Base-by-base conservation (phyloP, 768 basidiomycete species). In the Pleurotus salmoneostramineus region DNA sequence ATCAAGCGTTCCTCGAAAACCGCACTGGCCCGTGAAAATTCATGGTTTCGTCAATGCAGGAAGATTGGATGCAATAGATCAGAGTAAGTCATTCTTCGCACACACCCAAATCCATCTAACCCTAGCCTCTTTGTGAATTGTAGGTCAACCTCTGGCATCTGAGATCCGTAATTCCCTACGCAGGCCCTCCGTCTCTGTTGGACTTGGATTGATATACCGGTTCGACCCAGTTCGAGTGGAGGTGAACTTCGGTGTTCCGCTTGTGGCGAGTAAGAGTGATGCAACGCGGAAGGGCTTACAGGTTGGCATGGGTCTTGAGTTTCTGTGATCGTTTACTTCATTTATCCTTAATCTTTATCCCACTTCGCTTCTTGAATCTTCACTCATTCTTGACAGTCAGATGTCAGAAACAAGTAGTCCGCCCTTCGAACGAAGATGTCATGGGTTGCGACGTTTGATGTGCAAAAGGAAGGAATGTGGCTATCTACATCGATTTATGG, bases 221-320 rank as follows among this genome's bases (percentile, higher is more conserved):
- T 87, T 94, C 62, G 88, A 92, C 59, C 88, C 91, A 4, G 78
- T 93, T 15, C 79, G 95, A n/a, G 78, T 93, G 31, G 95, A 97
- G 70, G 76, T 93, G 58, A 96, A 95, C 69, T 82, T 96, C 61
- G 92, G 93, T 5, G 77, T 96, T 36, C 94, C 94, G 4, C 75
- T 97, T 3, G 80, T 87, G 2, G 82, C 84, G 2, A 83, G 82
- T 46, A 81, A 76, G 64, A 83, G 82, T 56, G 93, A 92, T 69
- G 84, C 83, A 6, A 64, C 71, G 56, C 78, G 83, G 65, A 84
- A 81, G 65, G 93, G 93, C 6, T 72, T 93, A 46, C 91, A 91
- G 69, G 82, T 92, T 31, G 93, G 93, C 3, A 81, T 95, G 61
- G 93, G 90, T 1, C 66, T 93, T 56, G 88, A 91, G 62, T 91